Percentiles rank a stretch among this genome's conserved stretches.
Evolutionary conservation across 2,329 filamentous ascomycete genomes (phyloP).

Genomic region (Diaporthe capsici): DNA sequence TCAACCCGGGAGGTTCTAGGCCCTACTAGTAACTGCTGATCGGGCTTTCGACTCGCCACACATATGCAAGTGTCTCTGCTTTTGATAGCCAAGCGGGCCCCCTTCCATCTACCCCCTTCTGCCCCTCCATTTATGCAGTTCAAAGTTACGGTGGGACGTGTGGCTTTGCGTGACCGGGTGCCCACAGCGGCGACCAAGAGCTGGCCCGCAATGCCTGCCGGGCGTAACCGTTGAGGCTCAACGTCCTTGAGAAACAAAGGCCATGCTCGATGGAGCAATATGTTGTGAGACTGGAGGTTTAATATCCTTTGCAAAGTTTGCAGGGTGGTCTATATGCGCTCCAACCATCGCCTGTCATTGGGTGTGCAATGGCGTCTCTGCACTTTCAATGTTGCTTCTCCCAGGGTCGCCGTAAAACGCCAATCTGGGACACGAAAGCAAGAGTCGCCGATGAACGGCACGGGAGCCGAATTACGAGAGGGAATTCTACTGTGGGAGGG

Average conservation of each 20-base stretch:
- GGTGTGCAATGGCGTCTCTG: not conserved
- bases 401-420: not conserved
- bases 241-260: conserved; percentile 6
- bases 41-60: not conserved
- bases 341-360: not conserved
- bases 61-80: conserved; percentile 28
- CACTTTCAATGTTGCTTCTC: not conserved
- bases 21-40: conserved; percentile 15
- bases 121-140: not conserved
- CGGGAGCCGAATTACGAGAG: not conserved
- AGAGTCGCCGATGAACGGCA: not conserved
- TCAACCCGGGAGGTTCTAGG: not conserved
- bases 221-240: conserved; percentile 27
- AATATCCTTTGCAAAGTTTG: not conserved
- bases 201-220: not conserved
- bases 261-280: not conserved
- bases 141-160: not conserved
- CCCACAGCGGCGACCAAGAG: not conserved
- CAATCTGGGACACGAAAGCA: not conserved
- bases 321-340: not conserved
- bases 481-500: not conserved
- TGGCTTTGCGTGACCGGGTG: not conserved
- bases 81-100: not conserved
- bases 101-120: not conserved
- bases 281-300: not conserved